Percentiles rank a stretch among this genome's conserved stretches.
Evolutionary conservation across 192 early-diverging fungal species (phyloP).

Genomic region (Entrophospora sp.): DNA sequence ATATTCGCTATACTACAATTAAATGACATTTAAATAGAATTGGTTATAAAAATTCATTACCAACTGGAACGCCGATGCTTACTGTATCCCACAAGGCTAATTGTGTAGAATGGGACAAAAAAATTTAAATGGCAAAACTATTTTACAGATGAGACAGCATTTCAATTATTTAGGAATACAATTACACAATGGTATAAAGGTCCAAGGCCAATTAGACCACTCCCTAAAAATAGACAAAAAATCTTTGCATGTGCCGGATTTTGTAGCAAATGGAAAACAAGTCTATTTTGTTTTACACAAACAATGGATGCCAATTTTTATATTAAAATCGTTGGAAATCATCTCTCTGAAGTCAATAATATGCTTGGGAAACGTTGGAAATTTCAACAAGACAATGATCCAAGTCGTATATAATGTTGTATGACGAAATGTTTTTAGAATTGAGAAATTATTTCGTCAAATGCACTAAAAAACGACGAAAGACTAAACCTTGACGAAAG

Average conservation of each 20-base stretch:
- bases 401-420: too few relatives aligned
- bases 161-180: background rate
- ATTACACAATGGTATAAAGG: too few relatives aligned
- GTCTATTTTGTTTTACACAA: too few relatives aligned
- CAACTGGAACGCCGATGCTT: background rate
- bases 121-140: background rate
- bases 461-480: too few relatives aligned
- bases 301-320: too few relatives aligned
- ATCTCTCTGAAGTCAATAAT: background rate
- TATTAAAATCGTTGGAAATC: background rate
- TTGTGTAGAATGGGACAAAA: background rate
- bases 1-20: background rate
- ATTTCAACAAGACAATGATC: too few relatives aligned
- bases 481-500: too few relatives aligned
- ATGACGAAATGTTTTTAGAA: too few relatives aligned
- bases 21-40: background rate
- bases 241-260: background rate
- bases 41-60: background rate
- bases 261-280: too few relatives aligned
- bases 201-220: background rate
- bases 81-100: background rate
- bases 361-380: background rate
- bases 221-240: background rate
- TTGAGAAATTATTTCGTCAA: too few relatives aligned
- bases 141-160: slow-evolving; percentile 10